A percentile compares a stretch with the other conserved stretches of the same genome.
phyloP scores from a whole-genome alignment of 805 yeast species.

The Ogataea henricii region DNA sequence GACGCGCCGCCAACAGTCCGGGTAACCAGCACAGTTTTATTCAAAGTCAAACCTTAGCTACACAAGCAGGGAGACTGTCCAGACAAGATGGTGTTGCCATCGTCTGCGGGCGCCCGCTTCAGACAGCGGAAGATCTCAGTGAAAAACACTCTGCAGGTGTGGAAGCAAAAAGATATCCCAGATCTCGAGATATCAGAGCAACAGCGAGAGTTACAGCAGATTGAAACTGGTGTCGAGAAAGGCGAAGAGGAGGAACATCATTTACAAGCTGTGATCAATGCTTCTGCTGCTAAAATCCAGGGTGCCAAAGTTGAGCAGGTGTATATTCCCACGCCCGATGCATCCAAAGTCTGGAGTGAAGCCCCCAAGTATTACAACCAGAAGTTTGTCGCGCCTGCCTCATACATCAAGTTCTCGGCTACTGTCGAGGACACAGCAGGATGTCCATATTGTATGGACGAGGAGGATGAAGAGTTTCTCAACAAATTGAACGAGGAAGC shows the following conservation, averaged over 20 bases:
- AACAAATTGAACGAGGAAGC: conserved; percentile 41
- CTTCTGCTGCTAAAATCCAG: conserved; percentile 66
- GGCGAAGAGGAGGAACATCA: conserved; percentile 97
- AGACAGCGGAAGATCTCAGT: conserved; percentile 94
- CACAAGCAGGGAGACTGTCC: not conserved
- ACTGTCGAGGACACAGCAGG: conserved; percentile 96
- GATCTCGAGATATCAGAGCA: conserved; percentile 75
- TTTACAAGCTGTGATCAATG: conserved; percentile 86
- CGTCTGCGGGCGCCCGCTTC: conserved; percentile 66
- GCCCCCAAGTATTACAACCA: conserved; percentile 71
- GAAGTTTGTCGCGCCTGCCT: conserved; percentile 66
- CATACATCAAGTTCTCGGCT: conserved; percentile 86
- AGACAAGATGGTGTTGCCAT: conserved; percentile 35
- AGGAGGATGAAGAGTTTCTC: conserved; percentile 74
- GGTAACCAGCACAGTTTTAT: conserved; percentile 7
- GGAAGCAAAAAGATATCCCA: conserved; percentile 78
- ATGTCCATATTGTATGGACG: conserved; percentile 86
- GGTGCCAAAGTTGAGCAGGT: conserved; percentile 55
- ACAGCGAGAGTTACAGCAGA: conserved; percentile 83
- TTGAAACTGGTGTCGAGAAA: conserved; percentile 97
- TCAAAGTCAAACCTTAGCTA: not conserved
- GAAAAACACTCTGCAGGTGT: conserved; percentile 79
- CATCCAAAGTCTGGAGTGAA: conserved; percentile 79
- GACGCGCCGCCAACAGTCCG: conserved; percentile 2
- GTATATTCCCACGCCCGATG: conserved; percentile 96